These are phyloP conservation scores for Candida coleopterorum DNA, from an alignment of 805 yeast genomes.

Conservation along the genomic window DNA sequence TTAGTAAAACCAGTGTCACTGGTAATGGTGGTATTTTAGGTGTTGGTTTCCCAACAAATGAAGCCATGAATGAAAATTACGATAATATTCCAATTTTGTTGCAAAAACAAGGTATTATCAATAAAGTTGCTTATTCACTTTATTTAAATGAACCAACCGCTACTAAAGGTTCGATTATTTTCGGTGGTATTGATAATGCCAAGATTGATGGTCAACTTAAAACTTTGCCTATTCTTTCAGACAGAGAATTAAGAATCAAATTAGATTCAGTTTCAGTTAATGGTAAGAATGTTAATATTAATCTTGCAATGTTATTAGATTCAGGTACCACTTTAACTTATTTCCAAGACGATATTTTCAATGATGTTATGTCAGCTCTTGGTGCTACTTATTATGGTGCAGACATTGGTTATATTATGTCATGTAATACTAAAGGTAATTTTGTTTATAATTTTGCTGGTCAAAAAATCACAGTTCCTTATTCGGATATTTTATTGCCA, in stretches of 20 bases:
- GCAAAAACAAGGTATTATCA: slow-evolving; percentile 25
- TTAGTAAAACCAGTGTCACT: slow-evolving; percentile 8
- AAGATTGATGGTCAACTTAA: slow-evolving; percentile 18
- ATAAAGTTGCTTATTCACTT: slow-evolving; percentile 27
- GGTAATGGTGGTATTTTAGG: slow-evolving; percentile 6
- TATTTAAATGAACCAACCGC: slow-evolving; percentile 19
- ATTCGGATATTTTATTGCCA: slow-evolving; percentile 11
- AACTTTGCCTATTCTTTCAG: slow-evolving; percentile 13
- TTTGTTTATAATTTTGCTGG: slow-evolving; percentile 35
- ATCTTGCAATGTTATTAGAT: slow-evolving; percentile 20
- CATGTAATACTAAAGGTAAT: slow-evolving; percentile 24
- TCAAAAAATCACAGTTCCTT: slow-evolving; percentile 12
- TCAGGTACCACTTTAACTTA: slow-evolving; percentile 28
- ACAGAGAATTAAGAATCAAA: slow-evolving; percentile 2
- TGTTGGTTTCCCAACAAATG: slow-evolving; percentile 4
- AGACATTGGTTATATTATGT: slow-evolving; percentile 23
- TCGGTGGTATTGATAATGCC: slow-evolving; percentile 24
- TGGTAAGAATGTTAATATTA: slow-evolving; percentile 8
- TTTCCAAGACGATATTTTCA: slow-evolving; percentile 30
- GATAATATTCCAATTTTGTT: slow-evolving; percentile 27
- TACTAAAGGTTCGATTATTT: slow-evolving; percentile 20
- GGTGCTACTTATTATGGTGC: slow-evolving; percentile 11
- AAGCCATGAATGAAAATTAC: slow-evolving; percentile 12
- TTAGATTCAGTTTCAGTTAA: slow-evolving; percentile 2
- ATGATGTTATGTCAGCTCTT: slow-evolving; percentile 16